A percentile compares a stretch with the other conserved stretches of the same genome.
Evolutionary conservation across 495 filamentous ascomycete species (phyloP).

Genomic region (Penicillium bialowiezense): DNA sequence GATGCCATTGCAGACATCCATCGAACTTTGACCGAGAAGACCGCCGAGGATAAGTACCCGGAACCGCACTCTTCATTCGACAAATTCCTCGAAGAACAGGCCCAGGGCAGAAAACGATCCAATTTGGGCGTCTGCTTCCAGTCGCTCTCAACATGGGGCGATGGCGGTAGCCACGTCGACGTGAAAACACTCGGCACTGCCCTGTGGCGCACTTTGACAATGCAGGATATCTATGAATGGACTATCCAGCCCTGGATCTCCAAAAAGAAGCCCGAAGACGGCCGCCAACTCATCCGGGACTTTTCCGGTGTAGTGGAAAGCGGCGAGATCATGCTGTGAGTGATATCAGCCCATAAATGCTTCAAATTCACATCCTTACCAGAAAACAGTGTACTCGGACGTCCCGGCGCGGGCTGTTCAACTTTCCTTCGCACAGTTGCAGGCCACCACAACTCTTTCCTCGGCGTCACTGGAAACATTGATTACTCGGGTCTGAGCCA

Average conservation of each 20-base stretch:
- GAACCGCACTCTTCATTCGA: constrained; percentile 39
- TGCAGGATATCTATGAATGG: constrained; percentile 40
- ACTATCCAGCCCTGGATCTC: constrained; percentile 35
- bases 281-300: constrained; percentile 41
- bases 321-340: constrained; percentile 70
- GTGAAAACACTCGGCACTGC: constrained; percentile 35
- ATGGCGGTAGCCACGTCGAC: constrained; percentile 26
- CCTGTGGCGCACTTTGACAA: constrained; percentile 35
- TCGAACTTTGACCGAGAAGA: constrained; percentile 29
- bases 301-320: constrained; percentile 67
- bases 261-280: constrained; percentile 27
- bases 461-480: constrained; percentile 72
- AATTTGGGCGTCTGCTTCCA: constrained; percentile 38
- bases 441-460: constrained; percentile 76
- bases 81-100: constrained; percentile 35
- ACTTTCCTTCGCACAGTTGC: constrained; percentile 83
- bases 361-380: not conserved
- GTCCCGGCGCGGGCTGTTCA: constrained; percentile 83
- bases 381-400: constrained; percentile 62
- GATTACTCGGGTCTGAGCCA: constrained; percentile 70
- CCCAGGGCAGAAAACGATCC: constrained; percentile 30
- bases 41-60: constrained; percentile 16
- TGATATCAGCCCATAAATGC: not conserved
- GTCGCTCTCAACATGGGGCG: constrained; percentile 37
- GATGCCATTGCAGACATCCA: constrained; percentile 36